Evolutionary conservation across 768 basidiomycete genomes (phyloP).

Genomic region (Steccherinum ochraceum): DNA sequence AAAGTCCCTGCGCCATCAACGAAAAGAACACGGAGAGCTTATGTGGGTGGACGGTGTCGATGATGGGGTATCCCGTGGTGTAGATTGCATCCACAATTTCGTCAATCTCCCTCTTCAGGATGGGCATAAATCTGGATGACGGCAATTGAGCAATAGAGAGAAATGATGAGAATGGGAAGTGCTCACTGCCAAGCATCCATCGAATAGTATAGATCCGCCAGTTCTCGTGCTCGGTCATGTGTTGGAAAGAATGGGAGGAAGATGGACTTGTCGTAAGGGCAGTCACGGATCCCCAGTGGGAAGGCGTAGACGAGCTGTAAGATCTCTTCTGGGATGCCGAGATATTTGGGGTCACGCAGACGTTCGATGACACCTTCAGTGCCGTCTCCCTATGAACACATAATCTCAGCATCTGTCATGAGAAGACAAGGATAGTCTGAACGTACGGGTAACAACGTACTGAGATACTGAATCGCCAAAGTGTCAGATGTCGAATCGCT

Average conservation of each 20-base stretch:
- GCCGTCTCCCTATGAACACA: not conserved
- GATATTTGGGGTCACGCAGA: constrained; percentile 13
- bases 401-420: not conserved
- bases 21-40: constrained; percentile 48
- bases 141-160: not conserved
- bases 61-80: constrained; percentile 23
- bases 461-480: constrained; percentile 20
- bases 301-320: constrained; percentile 40
- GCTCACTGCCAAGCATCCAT: constrained; percentile 44
- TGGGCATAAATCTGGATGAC: constrained; percentile 45
- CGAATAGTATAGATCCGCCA: constrained; percentile 37
- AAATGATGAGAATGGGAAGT: not conserved
- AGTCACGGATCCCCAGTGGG: constrained; percentile 40
- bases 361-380: not conserved
- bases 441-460: constrained; percentile 6
- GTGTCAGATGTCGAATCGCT: not conserved
- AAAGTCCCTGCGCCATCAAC: constrained; percentile 39
- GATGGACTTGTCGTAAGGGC: constrained; percentile 28
- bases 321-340: constrained; percentile 38
- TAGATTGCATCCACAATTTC: constrained; percentile 40
- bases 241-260: constrained; percentile 37
- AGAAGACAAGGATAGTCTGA: not conserved
- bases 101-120: constrained; percentile 36
- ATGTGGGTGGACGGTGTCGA: constrained; percentile 37
- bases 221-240: constrained; percentile 31